Evolutionary conservation across 2,329 filamentous ascomycete genomes (phyloP).

Genomic region (Colletotrichum sp.): DNA sequence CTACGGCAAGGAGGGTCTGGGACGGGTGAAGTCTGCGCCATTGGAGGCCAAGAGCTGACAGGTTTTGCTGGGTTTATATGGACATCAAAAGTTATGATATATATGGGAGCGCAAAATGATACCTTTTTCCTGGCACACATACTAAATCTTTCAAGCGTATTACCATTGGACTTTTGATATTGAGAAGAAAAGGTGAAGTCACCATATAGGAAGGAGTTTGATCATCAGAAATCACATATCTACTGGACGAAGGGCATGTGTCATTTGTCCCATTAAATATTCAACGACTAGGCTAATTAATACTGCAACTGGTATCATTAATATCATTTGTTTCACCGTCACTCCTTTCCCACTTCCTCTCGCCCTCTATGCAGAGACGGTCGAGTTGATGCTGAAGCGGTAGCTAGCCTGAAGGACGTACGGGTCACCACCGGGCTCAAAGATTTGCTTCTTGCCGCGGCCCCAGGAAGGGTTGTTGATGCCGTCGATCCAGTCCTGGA

Average conservation of each 20-base stretch:
- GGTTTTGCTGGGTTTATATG: background rate
- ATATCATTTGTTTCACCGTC: background rate
- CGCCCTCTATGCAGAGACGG: background rate
- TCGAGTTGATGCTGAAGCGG: slow-evolving; percentile 56
- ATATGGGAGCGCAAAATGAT: background rate
- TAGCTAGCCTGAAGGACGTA: slow-evolving; percentile 69
- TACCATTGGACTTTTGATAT: background rate
- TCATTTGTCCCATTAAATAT: background rate
- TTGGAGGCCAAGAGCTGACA: slow-evolving; percentile 22
- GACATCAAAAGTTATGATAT: background rate
- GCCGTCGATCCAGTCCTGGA: slow-evolving; percentile 91
- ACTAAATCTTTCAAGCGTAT: background rate
- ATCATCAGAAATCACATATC: background rate
- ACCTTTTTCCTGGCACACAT: background rate
- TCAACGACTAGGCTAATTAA: background rate
- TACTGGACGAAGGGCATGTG: background rate
- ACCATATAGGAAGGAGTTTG: background rate
- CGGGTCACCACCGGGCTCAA: slow-evolving; percentile 60
- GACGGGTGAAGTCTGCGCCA: slow-evolving; percentile 68
- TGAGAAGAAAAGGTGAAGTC: background rate
- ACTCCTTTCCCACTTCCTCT: background rate
- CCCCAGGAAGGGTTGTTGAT: slow-evolving; percentile 94
- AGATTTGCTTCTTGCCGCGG: slow-evolving; percentile 66
- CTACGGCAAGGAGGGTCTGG: slow-evolving; percentile 90
- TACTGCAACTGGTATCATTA: slow-evolving; percentile 7